Evolutionary conservation across 1,139 yeast genomes (phyloP).

Genomic region (Nakaseomyces delphensis): DNA sequence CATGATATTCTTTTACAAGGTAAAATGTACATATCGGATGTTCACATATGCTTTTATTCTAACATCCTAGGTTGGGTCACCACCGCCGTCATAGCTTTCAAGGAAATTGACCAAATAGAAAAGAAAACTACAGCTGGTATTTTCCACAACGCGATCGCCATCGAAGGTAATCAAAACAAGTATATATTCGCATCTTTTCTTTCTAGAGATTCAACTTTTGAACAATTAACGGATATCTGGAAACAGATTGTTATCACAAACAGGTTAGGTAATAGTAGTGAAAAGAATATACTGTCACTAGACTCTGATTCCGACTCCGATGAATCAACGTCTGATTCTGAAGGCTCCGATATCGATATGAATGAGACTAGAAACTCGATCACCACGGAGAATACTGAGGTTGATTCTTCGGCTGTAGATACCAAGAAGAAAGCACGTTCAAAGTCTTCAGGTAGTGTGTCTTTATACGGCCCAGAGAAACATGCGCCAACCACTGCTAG

Average conservation of each 20-base stretch:
- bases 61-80: constrained; percentile 71
- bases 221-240: constrained; percentile 57
- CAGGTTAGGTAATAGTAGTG: constrained; percentile 12
- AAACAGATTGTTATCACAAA: constrained; percentile 31
- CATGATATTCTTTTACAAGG: constrained; percentile 70
- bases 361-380: neutral
- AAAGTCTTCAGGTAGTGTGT: constrained; percentile 6
- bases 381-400: constrained; percentile 17
- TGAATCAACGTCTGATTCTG: constrained; percentile 6
- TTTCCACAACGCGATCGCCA: constrained; percentile 66
- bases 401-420: constrained; percentile 18
- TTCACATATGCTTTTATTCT: constrained; percentile 57
- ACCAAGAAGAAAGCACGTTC: constrained; percentile 8
- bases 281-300: constrained; percentile 8
- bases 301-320: constrained; percentile 10
- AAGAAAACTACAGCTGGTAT: constrained; percentile 65
- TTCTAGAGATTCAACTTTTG: constrained; percentile 58
- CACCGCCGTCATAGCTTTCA: constrained; percentile 51
- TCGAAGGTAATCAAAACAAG: constrained; percentile 61
- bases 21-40: constrained; percentile 52
- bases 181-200: constrained; percentile 66
- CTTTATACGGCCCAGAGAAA: constrained; percentile 33
- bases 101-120: constrained; percentile 62
- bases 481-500: constrained; percentile 48
- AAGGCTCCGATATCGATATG: neutral